Conservation (phyloP, 2,329 filamentous ascomycete genomes). For the Gyromitra esculenta region DNA sequence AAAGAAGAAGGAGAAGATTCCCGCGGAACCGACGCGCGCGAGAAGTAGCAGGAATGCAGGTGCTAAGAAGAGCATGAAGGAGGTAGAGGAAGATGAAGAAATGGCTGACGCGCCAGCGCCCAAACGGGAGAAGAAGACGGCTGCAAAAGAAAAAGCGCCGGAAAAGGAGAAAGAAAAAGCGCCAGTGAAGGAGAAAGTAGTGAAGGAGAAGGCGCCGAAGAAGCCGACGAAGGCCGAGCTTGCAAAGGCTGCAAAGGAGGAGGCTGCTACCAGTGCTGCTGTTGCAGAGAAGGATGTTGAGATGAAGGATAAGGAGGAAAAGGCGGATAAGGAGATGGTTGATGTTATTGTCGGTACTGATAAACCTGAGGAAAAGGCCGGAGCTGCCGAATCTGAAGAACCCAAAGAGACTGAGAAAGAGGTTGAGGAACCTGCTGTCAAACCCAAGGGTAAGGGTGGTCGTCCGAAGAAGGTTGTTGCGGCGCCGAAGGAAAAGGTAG, state of each 20-base stretch:
- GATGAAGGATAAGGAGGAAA: conserved; percentile 52
- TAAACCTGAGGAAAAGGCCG: conserved; percentile 33
- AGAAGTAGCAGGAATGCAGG: conserved; percentile 31
- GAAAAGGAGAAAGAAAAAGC: conserved; percentile 25
- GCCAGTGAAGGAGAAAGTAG: not conserved
- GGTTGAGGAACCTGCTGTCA: not conserved
- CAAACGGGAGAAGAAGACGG: conserved; percentile 59
- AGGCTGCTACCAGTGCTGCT: conserved; percentile 1
- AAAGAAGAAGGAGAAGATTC: conserved; percentile 36
- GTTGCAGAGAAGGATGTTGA: conserved; percentile 31
- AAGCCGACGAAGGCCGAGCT: conserved; percentile 40
- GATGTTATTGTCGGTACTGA: conserved; percentile 28
- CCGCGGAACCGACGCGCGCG: conserved; percentile 37
- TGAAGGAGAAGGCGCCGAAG: conserved; percentile 45
- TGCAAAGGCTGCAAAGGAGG: conserved; percentile 39
- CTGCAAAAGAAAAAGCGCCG: conserved; percentile 47
- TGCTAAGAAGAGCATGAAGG: conserved; percentile 36
- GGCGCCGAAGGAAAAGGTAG: conserved; percentile 34
- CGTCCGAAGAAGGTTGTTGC: conserved; percentile 42
- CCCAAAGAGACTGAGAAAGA: conserved; percentile 14
- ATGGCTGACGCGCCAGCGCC: conserved; percentile 60
- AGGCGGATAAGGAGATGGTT: conserved; percentile 45
- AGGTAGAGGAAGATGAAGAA: conserved; percentile 53
- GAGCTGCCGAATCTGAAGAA: conserved; percentile 4
- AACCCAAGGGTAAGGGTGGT: conserved; percentile 48